Percentiles rank a stretch among this genome's conserved stretches.
Evolutionary conservation across 495 filamentous ascomycete species (phyloP).

Genomic region (Jackrogersella minutella): DNA sequence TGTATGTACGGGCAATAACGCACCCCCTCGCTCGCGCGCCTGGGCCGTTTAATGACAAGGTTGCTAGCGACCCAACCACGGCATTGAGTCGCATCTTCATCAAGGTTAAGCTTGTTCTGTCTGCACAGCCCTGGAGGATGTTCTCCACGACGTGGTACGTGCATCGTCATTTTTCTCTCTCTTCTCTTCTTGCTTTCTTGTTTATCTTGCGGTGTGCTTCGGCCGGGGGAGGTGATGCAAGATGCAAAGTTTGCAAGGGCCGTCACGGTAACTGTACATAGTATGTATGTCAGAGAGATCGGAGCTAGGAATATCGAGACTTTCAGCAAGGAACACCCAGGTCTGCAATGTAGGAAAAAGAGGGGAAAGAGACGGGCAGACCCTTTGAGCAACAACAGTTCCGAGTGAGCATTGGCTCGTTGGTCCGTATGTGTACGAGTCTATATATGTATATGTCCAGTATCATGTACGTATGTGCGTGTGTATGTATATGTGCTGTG

Average conservation of each 20-base stretch:
- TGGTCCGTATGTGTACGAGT: constrained; percentile 18
- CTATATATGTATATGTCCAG: not conserved
- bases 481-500: constrained; percentile 14
- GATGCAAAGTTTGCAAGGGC: constrained; percentile 36
- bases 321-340: constrained; percentile 35
- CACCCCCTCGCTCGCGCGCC: constrained; percentile 2
- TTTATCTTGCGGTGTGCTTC: constrained; percentile 38
- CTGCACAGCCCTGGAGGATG: constrained; percentile 21
- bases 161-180: constrained; percentile 8
- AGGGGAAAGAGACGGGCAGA: constrained; percentile 19
- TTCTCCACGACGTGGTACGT: constrained; percentile 25
- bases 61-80: constrained; percentile 35
- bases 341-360: constrained; percentile 26
- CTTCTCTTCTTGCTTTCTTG: not conserved
- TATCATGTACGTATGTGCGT: constrained; percentile 7
- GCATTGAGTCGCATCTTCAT: constrained; percentile 24
- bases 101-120: constrained; percentile 24
- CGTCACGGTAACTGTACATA: constrained; percentile 34
- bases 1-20: constrained; percentile 9
- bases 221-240: constrained; percentile 30
- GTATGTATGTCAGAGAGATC: constrained; percentile 27
- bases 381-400: constrained; percentile 19
- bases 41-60: constrained; percentile 23
- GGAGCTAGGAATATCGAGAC: constrained; percentile 38
- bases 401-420: constrained; percentile 26